Evolutionary conservation across 202 grass and related monocot genomes (phyloP), one percentile per base, ranked within the genome.

Genomic region (Tripidium arundinaceum): DNA sequence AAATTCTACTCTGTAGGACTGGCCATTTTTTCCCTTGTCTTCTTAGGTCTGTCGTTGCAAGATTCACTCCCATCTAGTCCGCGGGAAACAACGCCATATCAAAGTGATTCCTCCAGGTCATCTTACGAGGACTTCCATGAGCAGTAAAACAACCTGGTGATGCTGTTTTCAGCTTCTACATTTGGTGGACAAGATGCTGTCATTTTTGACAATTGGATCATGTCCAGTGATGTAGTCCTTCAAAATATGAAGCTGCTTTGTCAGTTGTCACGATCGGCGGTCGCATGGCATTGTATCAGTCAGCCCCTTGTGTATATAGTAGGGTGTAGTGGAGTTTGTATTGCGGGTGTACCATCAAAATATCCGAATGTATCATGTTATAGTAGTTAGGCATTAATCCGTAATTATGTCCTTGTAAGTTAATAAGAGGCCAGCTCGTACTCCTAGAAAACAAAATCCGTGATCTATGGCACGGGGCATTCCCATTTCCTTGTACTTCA

Each of bases 1-100:
- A 67, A 49, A 66, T 26, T 68, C 43, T 4, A 31, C 21, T 47
- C 24, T 11, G 5, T 66, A 24, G 43, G 26, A 41, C 40, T 83
- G 28, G 72, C 38, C 19, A 54, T 43, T 69, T 82, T 62, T 61
- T 82, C 65, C 0, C 1, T 69, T 67, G 72, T n/a, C 34, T 16
- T 10, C 6, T 72, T 76, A 94, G 94, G 89, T 38, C 49, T 89
- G 74, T 81, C 88, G 62, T 42, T 96, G 67, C 90, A 99, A 81
- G 96, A 99, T 72, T 99, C 96, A 22, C 79, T 93, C 66, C 92
- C 96, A 54, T 99, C 92, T 42, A 99, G 92, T 45, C 92, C 96
- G 25, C 92, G 92, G 42, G 92, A 99, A 72, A 91, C 85, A n/a
- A 99, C 92, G 2, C 92, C 92, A 14, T 99, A 85, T 75, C 92